Conservation (phyloP, 2,329 filamentous ascomycete species). For the Colletotrichum shisoi region DNA sequence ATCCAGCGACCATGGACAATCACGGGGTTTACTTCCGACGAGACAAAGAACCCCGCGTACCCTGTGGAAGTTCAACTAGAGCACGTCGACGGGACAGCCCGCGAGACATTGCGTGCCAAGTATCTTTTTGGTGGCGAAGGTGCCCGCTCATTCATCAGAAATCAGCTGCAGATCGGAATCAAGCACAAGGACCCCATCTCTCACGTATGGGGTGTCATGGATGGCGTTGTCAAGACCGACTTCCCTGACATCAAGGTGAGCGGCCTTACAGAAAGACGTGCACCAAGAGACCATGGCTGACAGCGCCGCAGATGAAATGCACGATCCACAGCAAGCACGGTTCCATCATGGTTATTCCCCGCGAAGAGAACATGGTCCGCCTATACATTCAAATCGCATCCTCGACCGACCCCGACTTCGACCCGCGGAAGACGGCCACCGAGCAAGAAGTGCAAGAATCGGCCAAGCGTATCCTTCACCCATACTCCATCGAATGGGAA, state of each 20-base stretch:
- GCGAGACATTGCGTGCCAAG: slow-evolving; percentile 73
- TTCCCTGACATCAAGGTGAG: slow-evolving; percentile 78
- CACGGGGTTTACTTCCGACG: slow-evolving; percentile 66
- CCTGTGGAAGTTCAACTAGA: slow-evolving; percentile 81
- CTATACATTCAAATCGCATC: slow-evolving; percentile 74
- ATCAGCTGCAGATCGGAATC: slow-evolving; percentile 73
- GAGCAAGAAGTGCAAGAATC: slow-evolving; percentile 69
- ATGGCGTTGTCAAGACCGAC: slow-evolving; percentile 74
- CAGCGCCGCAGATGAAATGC: slow-evolving; percentile 67
- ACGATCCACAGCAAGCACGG: slow-evolving; percentile 78
- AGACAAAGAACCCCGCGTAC: slow-evolving; percentile 67
- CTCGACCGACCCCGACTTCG: slow-evolving; percentile 67
- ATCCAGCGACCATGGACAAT: slow-evolving; percentile 73
- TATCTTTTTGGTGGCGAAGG: slow-evolving; percentile 78
- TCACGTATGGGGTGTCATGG: slow-evolving; percentile 79
- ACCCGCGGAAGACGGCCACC: slow-evolving; percentile 69
- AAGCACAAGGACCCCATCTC: slow-evolving; percentile 74
- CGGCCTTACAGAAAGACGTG: slow-evolving; percentile 2
- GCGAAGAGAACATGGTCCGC: slow-evolving; percentile 69
- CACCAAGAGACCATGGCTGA: background rate
- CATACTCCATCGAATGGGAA: slow-evolving; percentile 73
- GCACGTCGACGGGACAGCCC: slow-evolving; percentile 75
- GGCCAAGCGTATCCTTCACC: slow-evolving; percentile 70
- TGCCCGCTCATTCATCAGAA: slow-evolving; percentile 70
- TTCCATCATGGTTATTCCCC: slow-evolving; percentile 80